Evolutionary conservation across 805 yeast genomes (phyloP).

Genomic region (Myxozyma nipponensis): DNA sequence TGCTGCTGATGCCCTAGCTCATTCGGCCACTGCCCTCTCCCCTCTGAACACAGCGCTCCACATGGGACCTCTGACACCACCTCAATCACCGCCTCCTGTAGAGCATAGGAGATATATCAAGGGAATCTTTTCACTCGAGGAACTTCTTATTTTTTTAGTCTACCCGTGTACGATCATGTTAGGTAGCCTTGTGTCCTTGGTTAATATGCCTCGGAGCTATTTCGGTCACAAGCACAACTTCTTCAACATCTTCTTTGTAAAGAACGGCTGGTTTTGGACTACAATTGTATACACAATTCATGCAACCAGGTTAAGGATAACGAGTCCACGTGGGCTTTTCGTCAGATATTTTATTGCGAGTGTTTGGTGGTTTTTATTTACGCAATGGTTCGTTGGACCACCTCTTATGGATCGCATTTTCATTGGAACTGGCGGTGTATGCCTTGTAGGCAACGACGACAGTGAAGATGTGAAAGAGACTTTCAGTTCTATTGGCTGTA

Average conservation of each 20-base stretch:
- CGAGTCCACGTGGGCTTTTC: constrained; percentile 6
- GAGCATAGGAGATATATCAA: constrained; percentile 6
- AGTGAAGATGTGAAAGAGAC: constrained; percentile 14
- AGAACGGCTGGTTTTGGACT: constrained; percentile 94
- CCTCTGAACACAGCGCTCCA: background rate
- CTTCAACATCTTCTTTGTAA: constrained; percentile 72
- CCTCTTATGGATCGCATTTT: constrained; percentile 90
- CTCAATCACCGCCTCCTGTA: constrained; percentile 7
- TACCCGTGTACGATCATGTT: constrained; percentile 31
- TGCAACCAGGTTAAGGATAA: constrained; percentile 10
- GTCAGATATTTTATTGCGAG: constrained; percentile 55
- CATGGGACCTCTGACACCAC: constrained; percentile 4
- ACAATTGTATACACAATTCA: constrained; percentile 39
- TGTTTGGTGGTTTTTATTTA: constrained; percentile 76
- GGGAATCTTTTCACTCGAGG: constrained; percentile 18
- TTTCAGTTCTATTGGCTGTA: constrained; percentile 44
- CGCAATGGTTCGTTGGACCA: constrained; percentile 81
- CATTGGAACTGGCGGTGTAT: constrained; percentile 75
- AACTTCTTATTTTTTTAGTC: constrained; percentile 21
- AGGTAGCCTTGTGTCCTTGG: constrained; percentile 31
- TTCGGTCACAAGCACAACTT: constrained; percentile 56
- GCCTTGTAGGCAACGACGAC: constrained; percentile 39
- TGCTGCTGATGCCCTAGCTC: background rate
- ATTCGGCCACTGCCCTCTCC: background rate
- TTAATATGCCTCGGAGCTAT: constrained; percentile 31